Conservation (phyloP, 352 stramenopile genomes). For the Globisporangium cederbergense region DNA sequence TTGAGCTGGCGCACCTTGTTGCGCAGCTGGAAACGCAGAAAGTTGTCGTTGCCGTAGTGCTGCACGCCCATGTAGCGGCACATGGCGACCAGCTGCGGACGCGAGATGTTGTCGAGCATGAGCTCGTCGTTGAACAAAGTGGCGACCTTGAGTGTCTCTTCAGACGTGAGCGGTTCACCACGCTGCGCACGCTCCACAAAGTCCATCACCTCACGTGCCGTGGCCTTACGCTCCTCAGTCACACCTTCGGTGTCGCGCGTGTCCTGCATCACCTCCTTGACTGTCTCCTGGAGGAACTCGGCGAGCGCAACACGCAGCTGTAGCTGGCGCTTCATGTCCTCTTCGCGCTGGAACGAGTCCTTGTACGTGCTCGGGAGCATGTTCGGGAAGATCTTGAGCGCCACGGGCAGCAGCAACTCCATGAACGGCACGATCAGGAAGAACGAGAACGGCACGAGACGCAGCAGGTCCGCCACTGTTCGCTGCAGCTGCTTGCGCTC, state of each 20-base stretch:
- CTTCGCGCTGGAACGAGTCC: slow-evolving; percentile 94
- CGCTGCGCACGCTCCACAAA: slow-evolving; percentile 81
- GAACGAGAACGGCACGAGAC: slow-evolving; percentile 96
- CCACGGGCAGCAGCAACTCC: slow-evolving; percentile 97
- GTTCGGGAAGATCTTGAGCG: slow-evolving; percentile 98
- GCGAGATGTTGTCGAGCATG: slow-evolving; percentile 97
- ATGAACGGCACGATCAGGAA: slow-evolving; percentile 98
- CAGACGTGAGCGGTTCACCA: slow-evolving; percentile 66
- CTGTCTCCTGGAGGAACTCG: slow-evolving; percentile 97
- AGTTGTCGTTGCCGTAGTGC: slow-evolving; percentile 95
- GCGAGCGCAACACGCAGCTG: slow-evolving; percentile 95
- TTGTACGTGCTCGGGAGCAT: slow-evolving; percentile 99
- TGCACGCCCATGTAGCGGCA: slow-evolving; percentile 97
- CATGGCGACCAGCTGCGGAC: slow-evolving; percentile 96
- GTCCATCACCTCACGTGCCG: slow-evolving; percentile 77
- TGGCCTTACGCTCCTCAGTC: slow-evolving; percentile 73
- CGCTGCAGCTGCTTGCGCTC: slow-evolving; percentile 97
- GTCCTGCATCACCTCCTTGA: slow-evolving; percentile 88
- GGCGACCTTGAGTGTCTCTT: slow-evolving; percentile 89
- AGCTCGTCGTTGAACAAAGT: slow-evolving; percentile 97
- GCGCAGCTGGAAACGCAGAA: slow-evolving; percentile 95
- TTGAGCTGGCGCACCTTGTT: slow-evolving; percentile 92
- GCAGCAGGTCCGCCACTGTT: slow-evolving; percentile 95
- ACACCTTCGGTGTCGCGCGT: slow-evolving; percentile 76
- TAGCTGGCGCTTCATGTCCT: slow-evolving; percentile 98